Percentiles rank a stretch among this genome's conserved stretches.
phyloP scores from a whole-genome alignment of 371 early-diverging fungal genomes.

The Apophysomyces trapeziformis region DNA sequence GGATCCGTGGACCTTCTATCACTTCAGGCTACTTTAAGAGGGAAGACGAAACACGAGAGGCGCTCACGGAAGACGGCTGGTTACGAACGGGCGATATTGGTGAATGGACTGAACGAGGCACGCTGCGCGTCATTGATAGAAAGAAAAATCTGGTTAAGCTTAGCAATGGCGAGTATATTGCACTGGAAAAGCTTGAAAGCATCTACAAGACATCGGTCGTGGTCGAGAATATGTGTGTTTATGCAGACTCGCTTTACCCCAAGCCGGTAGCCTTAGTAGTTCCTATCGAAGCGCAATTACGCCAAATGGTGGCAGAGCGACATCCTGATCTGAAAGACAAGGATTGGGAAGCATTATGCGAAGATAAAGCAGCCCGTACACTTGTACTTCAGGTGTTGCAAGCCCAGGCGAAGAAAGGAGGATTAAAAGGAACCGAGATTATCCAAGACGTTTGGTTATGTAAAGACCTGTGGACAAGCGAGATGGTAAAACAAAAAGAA shows the following conservation, averaged over 20 bases:
- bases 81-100: slow-evolving; percentile 93
- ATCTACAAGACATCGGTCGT: slow-evolving; percentile 79
- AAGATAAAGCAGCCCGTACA: slow-evolving; percentile 19
- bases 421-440: slow-evolving; percentile 77
- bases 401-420: slow-evolving; percentile 38
- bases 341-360: slow-evolving; percentile 41
- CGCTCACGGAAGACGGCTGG: slow-evolving; percentile 85
- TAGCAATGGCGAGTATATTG: slow-evolving; percentile 90
- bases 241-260: slow-evolving; percentile 74
- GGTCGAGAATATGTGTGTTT: slow-evolving; percentile 86
- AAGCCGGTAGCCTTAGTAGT: slow-evolving; percentile 78
- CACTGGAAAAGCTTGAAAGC: slow-evolving; percentile 96
- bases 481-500: slow-evolving; percentile 59
- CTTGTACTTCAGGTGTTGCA: slow-evolving; percentile 27
- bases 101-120: slow-evolving; percentile 70
- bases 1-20: slow-evolving; percentile 79
- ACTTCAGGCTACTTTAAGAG: slow-evolving; percentile 74
- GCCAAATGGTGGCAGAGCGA: slow-evolving; percentile 6
- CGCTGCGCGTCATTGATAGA: slow-evolving; percentile 77
- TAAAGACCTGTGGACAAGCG: slow-evolving; percentile 86
- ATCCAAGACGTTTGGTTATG: slow-evolving; percentile 72
- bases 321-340: not conserved
- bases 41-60: slow-evolving; percentile 69
- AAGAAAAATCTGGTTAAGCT: slow-evolving; percentile 87
- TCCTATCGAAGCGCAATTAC: slow-evolving; percentile 52